Evolutionary conservation across 805 yeast species (phyloP), one percentile per base, ranked within the genome.

Genomic region (Cyberlindnera misumaiensis): DNA sequence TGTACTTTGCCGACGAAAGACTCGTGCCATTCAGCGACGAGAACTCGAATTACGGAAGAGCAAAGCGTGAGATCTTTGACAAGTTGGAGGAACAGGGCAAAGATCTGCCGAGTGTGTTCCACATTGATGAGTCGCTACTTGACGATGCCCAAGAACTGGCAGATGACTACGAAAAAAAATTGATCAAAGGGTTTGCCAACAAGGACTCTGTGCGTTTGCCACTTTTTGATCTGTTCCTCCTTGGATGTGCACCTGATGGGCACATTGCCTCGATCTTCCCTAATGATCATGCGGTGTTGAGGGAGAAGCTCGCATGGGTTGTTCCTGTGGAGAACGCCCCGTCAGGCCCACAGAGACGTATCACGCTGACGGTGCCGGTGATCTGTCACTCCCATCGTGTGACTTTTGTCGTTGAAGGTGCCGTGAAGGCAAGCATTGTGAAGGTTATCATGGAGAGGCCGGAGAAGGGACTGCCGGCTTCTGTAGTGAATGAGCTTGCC

Each of bases 211-310:
- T 93, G 40, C 88, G 89, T 63, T 72, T 90, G 45, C 98, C 98
- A 43, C 80, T 86, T 77, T 90, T 93, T 64, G 97, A 93, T 61
- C 65, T 93, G 38, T 74, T 93, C 45, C 67, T 93, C 48, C 70
- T 93, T 42, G 98, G 98, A 18, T 90, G 97, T 69, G 98, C 98
- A 1, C 97, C 97, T 3, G 98, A 90, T 61, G 98, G 98, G 16
- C 98, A 90, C 61, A 85, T 87, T 55, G 96, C 96, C 37, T 87
- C 95, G n/a, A 72, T 90, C 40, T 90, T 90, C 69, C 98, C 98
- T 16, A 82, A 83, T 57, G 65, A 64, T 45, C 93, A 85, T 55
- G 93, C 85, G 49, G 82, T 84, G 40, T 67, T 90, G 48, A 73
- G 97, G 56, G 98, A 90, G 60, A 75, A 81, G 45, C 73, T 83